phyloP scores from a whole-genome alignment of 345 rosid genomes.

The Raphanus sativus region DNA sequence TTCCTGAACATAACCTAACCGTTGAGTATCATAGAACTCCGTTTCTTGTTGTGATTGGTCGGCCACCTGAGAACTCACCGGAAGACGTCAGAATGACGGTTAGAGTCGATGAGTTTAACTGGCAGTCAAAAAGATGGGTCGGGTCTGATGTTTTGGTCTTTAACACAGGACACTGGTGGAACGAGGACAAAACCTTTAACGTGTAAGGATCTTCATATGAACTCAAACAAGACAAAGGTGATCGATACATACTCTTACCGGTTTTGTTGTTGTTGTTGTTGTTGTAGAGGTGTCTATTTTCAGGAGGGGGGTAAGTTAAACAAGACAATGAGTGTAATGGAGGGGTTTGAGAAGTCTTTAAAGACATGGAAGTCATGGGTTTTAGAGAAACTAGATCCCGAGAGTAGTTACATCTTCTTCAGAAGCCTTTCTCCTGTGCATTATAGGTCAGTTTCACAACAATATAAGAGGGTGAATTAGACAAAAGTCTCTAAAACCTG shows the following conservation, averaged over 20 bases:
- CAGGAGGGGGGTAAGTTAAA: conserved; percentile 64
- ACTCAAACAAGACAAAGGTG: neutral
- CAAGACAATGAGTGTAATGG: conserved; percentile 56
- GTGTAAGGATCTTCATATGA: conserved; percentile 29
- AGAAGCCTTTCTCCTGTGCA: conserved; percentile 81
- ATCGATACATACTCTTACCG: neutral
- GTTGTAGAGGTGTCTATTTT: conserved; percentile 62
- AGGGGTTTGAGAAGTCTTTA: conserved; percentile 66
- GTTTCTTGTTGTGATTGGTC: conserved; percentile 60
- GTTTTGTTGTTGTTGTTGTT: neutral
- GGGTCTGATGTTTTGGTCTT: conserved; percentile 72
- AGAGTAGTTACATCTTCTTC: conserved; percentile 58
- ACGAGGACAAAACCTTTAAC: conserved; percentile 56
- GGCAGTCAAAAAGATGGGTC: conserved; percentile 60
- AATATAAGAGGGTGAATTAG: neutral
- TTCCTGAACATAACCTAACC: conserved; percentile 63
- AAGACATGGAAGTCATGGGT: conserved; percentile 70
- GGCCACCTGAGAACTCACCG: conserved; percentile 55
- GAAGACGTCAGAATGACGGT: conserved; percentile 45
- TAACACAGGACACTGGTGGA: conserved; percentile 94
- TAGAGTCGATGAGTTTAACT: conserved; percentile 64
- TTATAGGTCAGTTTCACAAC: conserved; percentile 51
- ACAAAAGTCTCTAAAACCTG: neutral
- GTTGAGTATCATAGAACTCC: conserved; percentile 78
- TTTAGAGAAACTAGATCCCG: conserved; percentile 43